Conservation (phyloP, 2,329 filamentous ascomycete species). For the Trichoderma sp. region DNA sequence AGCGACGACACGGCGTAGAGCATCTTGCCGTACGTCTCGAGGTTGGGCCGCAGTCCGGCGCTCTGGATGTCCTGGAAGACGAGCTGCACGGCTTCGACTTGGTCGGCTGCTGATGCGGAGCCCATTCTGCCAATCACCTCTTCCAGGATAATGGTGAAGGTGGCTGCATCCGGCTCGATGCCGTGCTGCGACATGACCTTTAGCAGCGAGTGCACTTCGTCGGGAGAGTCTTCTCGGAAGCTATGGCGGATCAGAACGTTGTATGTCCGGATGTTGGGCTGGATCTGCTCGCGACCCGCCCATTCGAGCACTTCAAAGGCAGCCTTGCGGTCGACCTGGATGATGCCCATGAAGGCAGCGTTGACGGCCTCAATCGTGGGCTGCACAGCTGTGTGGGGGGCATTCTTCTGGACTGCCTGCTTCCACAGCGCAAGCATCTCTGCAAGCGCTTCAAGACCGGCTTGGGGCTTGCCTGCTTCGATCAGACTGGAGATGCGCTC, state of each 20-base stretch:
- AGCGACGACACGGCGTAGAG: constrained; percentile 50
- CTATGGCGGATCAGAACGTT: constrained; percentile 66
- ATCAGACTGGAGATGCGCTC: constrained; percentile 66
- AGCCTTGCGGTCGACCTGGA: constrained; percentile 47
- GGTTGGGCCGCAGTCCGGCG: constrained; percentile 56
- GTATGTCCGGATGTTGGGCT: constrained; percentile 58
- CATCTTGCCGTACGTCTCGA: constrained; percentile 65
- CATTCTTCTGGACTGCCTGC: constrained; percentile 31
- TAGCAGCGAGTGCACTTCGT: constrained; percentile 53
- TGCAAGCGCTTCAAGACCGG: constrained; percentile 60
- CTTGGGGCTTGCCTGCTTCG: constrained; percentile 47
- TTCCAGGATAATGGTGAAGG: constrained; percentile 70
- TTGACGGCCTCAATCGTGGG: constrained; percentile 67
- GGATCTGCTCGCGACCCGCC: constrained; percentile 53
- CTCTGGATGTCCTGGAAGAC: constrained; percentile 57
- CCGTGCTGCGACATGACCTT: constrained; percentile 54
- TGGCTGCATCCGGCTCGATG: constrained; percentile 61
- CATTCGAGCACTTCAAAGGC: constrained; percentile 57
- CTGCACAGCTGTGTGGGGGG: constrained; percentile 43
- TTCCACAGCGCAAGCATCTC: constrained; percentile 65
- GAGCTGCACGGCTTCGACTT: constrained; percentile 48
- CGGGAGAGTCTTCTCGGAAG: constrained; percentile 46
- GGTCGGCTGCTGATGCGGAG: constrained; percentile 43
- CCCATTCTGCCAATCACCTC: constrained; percentile 46
- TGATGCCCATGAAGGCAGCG: constrained; percentile 62